phyloP scores from a whole-genome alignment of 2,329 filamentous ascomycete species.

The Fusarium decemcellulare region DNA sequence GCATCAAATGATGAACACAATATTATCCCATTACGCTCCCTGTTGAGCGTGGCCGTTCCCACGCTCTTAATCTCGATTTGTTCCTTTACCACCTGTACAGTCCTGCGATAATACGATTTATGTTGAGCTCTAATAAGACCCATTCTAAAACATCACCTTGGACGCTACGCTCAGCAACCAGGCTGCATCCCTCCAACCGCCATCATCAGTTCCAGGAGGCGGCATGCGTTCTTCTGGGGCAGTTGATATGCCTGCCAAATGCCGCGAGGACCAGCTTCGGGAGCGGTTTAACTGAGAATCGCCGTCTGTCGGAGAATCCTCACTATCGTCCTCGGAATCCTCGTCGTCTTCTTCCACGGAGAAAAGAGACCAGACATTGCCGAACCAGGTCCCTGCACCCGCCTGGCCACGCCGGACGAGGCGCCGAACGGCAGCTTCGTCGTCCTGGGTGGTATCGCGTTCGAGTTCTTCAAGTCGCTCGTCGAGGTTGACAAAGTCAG shows the following conservation, averaged over 20 bases:
- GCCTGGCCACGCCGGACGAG: slow-evolving; percentile 68
- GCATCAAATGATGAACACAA: slow-evolving; percentile 13
- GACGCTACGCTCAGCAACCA: slow-evolving; percentile 77
- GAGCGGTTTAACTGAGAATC: slow-evolving; percentile 49
- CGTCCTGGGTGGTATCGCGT: slow-evolving; percentile 64
- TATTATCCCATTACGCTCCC: slow-evolving; percentile 27
- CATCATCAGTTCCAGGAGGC: slow-evolving; percentile 66
- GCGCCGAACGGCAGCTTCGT: slow-evolving; percentile 71
- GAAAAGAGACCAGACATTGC: slow-evolving; percentile 73
- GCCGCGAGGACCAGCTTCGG: slow-evolving; percentile 51
- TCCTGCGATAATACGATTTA: slow-evolving; percentile 14
- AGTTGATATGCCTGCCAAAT: slow-evolving; percentile 58
- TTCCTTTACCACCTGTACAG: slow-evolving; percentile 7
- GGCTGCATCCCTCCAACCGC: slow-evolving; percentile 76
- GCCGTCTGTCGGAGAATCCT: slow-evolving; percentile 48
- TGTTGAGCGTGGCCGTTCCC: background rate
- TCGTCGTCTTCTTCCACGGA: slow-evolving; percentile 73
- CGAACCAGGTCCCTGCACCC: slow-evolving; percentile 71
- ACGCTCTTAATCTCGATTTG: slow-evolving; percentile 4
- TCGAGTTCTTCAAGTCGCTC: slow-evolving; percentile 71
- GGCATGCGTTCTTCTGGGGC: slow-evolving; percentile 63
- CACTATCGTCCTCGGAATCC: slow-evolving; percentile 60
- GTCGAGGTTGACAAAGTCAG: slow-evolving; percentile 75
- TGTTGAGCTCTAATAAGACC: background rate
- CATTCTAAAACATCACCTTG: slow-evolving; percentile 69